Evolutionary conservation across 2,329 filamentous ascomycete species (phyloP).

Genomic region (Sarocladiaceae sp.): DNA sequence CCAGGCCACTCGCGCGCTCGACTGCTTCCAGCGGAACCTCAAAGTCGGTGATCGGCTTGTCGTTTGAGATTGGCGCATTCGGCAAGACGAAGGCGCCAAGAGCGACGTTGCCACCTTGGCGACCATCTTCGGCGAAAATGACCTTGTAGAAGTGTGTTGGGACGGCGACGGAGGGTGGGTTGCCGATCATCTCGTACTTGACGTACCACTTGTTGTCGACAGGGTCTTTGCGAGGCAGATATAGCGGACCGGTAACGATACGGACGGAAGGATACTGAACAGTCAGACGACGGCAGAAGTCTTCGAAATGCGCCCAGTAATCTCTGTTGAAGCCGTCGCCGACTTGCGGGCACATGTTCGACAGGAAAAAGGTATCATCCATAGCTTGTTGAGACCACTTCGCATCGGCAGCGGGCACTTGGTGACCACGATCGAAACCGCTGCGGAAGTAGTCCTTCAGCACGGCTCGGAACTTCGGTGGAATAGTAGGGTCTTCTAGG

Average conservation of each 20-base stretch:
- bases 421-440: conserved; percentile 93
- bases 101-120: conserved; percentile 67
- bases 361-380: conserved; percentile 89
- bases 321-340: conserved; percentile 98
- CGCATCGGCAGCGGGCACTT: conserved; percentile 92
- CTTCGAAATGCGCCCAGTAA: conserved; percentile 99
- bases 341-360: conserved; percentile 98
- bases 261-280: conserved; percentile 78
- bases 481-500: conserved; percentile 74
- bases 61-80: conserved; percentile 83
- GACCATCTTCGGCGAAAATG: conserved; percentile 87
- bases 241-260: conserved; percentile 89
- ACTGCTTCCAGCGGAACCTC: conserved; percentile 92
- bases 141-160: conserved; percentile 99
- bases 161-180: conserved; percentile 88
- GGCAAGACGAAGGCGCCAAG: conserved; percentile 93
- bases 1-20: conserved; percentile 85
- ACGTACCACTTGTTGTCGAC: conserved; percentile 93
- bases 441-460: conserved; percentile 92
- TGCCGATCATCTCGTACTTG: conserved; percentile 91
- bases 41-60: conserved; percentile 84
- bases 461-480: conserved; percentile 81
- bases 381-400: conserved; percentile 94
- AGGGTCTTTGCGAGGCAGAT: conserved; percentile 79
- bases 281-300: conserved; percentile 87